These are phyloP conservation scores for Usnea hakonensis DNA, from an alignment of 495 filamentous ascomycete genomes.

Conservation along the genomic window DNA sequence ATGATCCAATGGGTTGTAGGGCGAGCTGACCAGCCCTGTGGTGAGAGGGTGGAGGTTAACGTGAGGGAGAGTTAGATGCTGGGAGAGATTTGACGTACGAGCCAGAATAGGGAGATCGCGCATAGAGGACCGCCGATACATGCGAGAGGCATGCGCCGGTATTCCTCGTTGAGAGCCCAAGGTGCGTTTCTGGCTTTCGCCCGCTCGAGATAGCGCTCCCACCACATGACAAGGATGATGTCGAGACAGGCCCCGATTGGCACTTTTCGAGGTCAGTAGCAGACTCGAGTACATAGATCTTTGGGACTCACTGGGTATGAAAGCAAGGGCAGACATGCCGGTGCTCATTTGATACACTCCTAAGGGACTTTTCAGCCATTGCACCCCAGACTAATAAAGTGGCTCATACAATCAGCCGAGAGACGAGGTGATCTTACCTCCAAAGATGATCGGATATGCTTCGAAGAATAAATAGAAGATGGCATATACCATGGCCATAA, in stretches of 20 bases:
- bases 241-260: slow-evolving; percentile 30
- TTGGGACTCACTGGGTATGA: slow-evolving; percentile 32
- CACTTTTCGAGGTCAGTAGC: slow-evolving; percentile 20
- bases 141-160: slow-evolving; percentile 35
- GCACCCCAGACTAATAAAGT: neutral
- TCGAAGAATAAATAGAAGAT: slow-evolving; percentile 60
- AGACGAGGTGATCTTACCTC: slow-evolving; percentile 23
- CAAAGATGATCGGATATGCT: slow-evolving; percentile 48
- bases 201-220: slow-evolving; percentile 32
- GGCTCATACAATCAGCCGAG: neutral
- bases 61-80: neutral
- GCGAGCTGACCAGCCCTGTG: slow-evolving; percentile 33
- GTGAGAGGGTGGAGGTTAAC: neutral
- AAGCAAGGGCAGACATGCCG: slow-evolving; percentile 31
- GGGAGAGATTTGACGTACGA: slow-evolving; percentile 10
- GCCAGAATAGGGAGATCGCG: slow-evolving; percentile 36
- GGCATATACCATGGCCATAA: slow-evolving; percentile 48
- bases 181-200: slow-evolving; percentile 32
- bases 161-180: slow-evolving; percentile 38
- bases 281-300: no score
- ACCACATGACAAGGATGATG: slow-evolving; percentile 34
- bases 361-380: slow-evolving; percentile 4
- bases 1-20: slow-evolving; percentile 35
- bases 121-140: slow-evolving; percentile 36
- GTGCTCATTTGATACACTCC: slow-evolving; percentile 35